Conservation (phyloP, 345 rosid species). For the Gossypium australe region DNA sequence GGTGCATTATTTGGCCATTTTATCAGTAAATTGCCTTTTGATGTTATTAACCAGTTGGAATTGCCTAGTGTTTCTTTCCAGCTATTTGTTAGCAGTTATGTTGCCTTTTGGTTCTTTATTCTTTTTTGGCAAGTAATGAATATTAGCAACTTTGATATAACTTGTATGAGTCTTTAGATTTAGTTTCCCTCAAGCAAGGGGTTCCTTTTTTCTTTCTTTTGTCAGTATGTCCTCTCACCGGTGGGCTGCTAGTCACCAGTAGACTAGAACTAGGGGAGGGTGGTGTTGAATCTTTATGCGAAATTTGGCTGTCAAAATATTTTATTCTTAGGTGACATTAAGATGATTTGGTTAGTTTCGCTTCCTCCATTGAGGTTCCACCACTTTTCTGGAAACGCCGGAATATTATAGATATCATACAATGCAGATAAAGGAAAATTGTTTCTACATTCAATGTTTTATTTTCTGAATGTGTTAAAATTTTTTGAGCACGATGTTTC, state of each 20-base stretch:
- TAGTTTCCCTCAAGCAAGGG: not conserved
- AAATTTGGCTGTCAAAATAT: not conserved
- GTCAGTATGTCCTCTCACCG: not conserved
- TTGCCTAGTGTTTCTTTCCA: not conserved
- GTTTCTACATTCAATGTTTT: not conserved
- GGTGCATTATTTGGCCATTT: not conserved
- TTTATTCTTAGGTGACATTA: not conserved
- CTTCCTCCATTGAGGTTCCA: not conserved
- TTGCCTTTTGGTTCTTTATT: not conserved
- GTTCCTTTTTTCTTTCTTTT: not conserved
- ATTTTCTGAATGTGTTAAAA: not conserved
- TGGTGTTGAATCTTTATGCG: not conserved
- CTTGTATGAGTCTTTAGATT: not conserved
- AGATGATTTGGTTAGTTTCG: not conserved
- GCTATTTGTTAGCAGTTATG: not conserved
- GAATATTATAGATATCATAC: not conserved
- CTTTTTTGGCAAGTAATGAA: not conserved
- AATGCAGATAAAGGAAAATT: not conserved
- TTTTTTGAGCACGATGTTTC: not conserved
- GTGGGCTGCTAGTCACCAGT: not conserved
- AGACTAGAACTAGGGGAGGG: constrained; percentile 1
- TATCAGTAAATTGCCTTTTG: not conserved
- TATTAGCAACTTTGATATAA: not conserved
- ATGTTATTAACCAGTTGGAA: not conserved
- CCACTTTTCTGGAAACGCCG: not conserved